Base-by-base conservation (phyloP, 2,329 filamentous ascomycete species). In the Arthrobotrys conoides region DNA sequence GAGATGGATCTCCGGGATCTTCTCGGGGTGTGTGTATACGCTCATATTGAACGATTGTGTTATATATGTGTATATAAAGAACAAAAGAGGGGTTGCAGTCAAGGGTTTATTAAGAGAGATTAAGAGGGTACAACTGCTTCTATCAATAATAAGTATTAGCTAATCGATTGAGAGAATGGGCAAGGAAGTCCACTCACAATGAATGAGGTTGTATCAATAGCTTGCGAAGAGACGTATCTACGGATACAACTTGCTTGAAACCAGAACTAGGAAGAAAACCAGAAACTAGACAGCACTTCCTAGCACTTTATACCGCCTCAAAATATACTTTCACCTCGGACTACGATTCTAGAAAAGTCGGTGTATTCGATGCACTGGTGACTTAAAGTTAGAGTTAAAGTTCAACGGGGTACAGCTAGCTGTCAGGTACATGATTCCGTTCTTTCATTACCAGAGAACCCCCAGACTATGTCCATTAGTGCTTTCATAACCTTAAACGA, bases 1-100 rank as follows among this genome's bases (percentile, higher is more conserved):
- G 24, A 78, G 8, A 33, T 68, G 44, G 59, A 77, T 71, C 49
- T 77, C 67, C 38, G 67, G 63, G 27, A 68, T 63, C 51, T 77
- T 77, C 24, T 77, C 73, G 4, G 72, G 5, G 18, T 36, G 49
- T 12, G 49, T 76, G 61, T 9, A 20, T 33, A 22, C 38, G 55
- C 24, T 33, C 72, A 77, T 71, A 8, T 24, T 4, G 20, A 20
- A 30, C 18, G 33, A 20, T n/a, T 22, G 10, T 1, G 12, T 1
- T 36, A 36, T 30, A 30, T 3, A 36, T 36, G 33, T 36, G 9
- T 3, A 41, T 14, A 41, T 14, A 41, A 41, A 8, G n/a, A n/a
- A n/a, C n/a, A n/a, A 20, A 12, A 46, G 20, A 6, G 38, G 22
- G n/a, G 46, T 38, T 49, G 3, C 16, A 59, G 18, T 33, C n/a